Evolutionary conservation across 208 protist species (phyloP), one percentile per base, ranked within the genome.

Genomic region (Herpetomonas tarakana): DNA sequence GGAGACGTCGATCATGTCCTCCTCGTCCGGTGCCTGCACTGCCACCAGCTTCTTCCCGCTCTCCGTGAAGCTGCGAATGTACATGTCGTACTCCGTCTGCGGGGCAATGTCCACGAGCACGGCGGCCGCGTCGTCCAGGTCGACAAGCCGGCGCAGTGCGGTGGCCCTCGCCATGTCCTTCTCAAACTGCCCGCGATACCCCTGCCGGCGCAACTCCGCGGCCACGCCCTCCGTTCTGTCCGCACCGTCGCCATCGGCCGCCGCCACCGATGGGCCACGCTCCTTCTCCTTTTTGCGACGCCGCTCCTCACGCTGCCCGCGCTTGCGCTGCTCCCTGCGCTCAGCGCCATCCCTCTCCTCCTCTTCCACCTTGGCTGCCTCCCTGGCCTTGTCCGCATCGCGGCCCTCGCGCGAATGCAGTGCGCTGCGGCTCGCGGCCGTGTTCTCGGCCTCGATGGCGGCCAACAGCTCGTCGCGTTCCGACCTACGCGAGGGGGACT

Each of bases 1-100:
- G 58, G 71, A 78, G 12, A 68, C 62, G 52, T 59, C 52, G n/a
- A 86, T 56, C 9, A 53, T 60, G 62, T 89, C 78, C 58, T 90
- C 83, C 65, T 89, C 78, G 0, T 74, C 51, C 11, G 84, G 85
- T 19, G 64, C 73, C 69, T 91, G 83, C 58, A 86, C 73, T 0
- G 62, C 72, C 4, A 66, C 70, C 63, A 90, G 84, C 35, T 71
- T 61, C 14, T 65, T 71, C 3, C 80, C 78, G 38, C 57, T 81
- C 39, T 82, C 62, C 16, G 79, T 73, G 73, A 91, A 91, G 29
- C 79, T 83, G 24, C 81, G 76, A 41, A 94, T 91, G 71, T 91
- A 94, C 39, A 90, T 59, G 31, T 94, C 88, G 68, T 94, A 94
- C 68, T 86, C 80, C 24, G 76, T 84, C 71, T 91, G 88, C 45